Evolutionary conservation across 495 filamentous ascomycete species (phyloP).

Genomic region (Daldinia childiae): DNA sequence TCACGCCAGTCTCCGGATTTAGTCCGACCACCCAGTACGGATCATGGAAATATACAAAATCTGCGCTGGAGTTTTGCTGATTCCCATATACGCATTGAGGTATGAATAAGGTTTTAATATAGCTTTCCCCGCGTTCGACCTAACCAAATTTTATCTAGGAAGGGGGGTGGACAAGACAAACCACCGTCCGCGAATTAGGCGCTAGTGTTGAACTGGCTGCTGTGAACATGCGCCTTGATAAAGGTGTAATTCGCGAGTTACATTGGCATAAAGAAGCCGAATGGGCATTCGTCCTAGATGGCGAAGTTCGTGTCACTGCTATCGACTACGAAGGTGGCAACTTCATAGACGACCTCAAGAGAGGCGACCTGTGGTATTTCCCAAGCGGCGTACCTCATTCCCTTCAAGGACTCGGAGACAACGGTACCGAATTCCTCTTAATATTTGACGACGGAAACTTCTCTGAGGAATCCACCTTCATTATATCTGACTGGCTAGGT

Average conservation of each 20-base stretch:
- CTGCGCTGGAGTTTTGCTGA: constrained; percentile 75
- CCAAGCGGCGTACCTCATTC: constrained; percentile 76
- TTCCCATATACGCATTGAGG: constrained; percentile 72
- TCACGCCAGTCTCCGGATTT: constrained; percentile 71
- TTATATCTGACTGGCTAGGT: constrained; percentile 74
- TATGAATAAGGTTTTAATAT: constrained; percentile 37
- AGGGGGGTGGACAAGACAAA: constrained; percentile 74
- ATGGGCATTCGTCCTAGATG: constrained; percentile 73
- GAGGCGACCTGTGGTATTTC: constrained; percentile 80
- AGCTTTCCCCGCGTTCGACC: not conserved
- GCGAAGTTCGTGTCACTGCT: constrained; percentile 68
- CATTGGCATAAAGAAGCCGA: constrained; percentile 80
- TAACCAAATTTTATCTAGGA: constrained; percentile 54
- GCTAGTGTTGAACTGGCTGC: constrained; percentile 69
- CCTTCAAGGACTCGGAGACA: constrained; percentile 69
- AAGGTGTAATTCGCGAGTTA: constrained; percentile 74
- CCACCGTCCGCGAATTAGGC: constrained; percentile 67
- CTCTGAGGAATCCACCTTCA: constrained; percentile 75
- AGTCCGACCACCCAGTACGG: constrained; percentile 70
- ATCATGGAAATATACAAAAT: constrained; percentile 68
- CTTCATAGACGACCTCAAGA: constrained; percentile 74
- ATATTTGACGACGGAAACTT: constrained; percentile 76
- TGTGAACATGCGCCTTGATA: constrained; percentile 74
- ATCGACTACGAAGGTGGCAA: constrained; percentile 73
- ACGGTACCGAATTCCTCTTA: constrained; percentile 76